Evolutionary conservation across 345 rosid species (phyloP).

Genomic region (Acer campestre): DNA sequence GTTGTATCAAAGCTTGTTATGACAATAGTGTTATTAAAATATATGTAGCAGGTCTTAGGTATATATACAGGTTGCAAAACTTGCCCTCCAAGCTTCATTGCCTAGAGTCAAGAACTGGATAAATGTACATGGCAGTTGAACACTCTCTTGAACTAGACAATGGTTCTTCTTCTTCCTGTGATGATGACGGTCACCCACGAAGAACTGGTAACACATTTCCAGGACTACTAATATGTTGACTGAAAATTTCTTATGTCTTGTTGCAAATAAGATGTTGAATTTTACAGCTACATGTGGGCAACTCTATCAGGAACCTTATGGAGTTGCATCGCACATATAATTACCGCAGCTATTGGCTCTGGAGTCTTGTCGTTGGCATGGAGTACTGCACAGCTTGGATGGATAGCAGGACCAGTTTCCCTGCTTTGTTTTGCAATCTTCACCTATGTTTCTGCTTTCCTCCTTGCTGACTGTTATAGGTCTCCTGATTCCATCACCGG

Average conservation of each 20-base stretch:
- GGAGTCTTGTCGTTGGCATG: conserved; percentile 71
- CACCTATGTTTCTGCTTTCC: too few species aligned
- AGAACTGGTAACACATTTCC: conserved; percentile 43
- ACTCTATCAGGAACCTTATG: conserved; percentile 52
- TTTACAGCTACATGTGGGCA: conserved; percentile 7
- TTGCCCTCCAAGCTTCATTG: conserved; percentile 2
- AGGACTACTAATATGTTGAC: conserved; percentile 3
- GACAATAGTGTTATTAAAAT: background rate
- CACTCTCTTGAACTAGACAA: conserved; percentile 29
- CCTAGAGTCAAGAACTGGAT: conserved; percentile 8
- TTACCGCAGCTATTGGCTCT: conserved; percentile 51
- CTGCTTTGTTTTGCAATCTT: too few species aligned
- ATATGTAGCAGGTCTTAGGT: conserved; percentile 17
- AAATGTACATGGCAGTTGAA: conserved; percentile 33
- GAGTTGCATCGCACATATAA: conserved; percentile 52
- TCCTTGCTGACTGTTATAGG: too few species aligned
- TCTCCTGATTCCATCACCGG: too few species aligned
- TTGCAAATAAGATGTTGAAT: conserved; percentile 13
- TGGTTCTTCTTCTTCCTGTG: conserved; percentile 1
- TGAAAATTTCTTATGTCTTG: background rate
- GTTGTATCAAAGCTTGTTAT: too few species aligned
- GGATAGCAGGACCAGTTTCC: conserved; percentile 3
- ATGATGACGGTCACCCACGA: conserved; percentile 44
- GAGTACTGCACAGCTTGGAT: conserved; percentile 68
- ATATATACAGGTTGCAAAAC: conserved; percentile 9